Evolutionary conservation across 192 early-diverging fungal genomes (phyloP), one percentile per base, ranked within the genome.

Genomic region (Geosiphon pyriformis): DNA sequence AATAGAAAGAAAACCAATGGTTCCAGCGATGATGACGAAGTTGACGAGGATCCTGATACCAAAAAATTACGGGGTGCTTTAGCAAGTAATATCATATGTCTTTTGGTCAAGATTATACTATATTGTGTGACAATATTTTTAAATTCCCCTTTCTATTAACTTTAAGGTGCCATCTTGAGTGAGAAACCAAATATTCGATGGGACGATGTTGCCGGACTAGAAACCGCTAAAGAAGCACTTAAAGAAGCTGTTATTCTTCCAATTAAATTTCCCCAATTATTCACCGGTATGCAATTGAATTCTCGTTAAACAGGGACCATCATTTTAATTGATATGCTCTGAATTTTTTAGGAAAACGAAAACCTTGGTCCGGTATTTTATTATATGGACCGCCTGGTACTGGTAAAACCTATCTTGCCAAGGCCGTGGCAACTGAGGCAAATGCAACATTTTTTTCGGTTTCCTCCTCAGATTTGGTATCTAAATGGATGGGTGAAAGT

Each of bases 401-500:
- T 0, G 96, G 95, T 60, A 99, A 99, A 75, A 93, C 94, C 10
- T 96, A 89, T 70, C 76, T 99, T 23, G 96, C 95, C 33, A 98
- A 98, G 71, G 96, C 96, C 0, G 93, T 99, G 26, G 96, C 96
- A 2, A 99, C 96, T 0, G 96, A 99, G 71, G 94, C 95, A 35
- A 85, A 94, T 58, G 88, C 94, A 2, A 95, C 94, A 18, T 99
- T 99, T 70, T 96, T 98, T 61, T 91, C 94, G 15, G 91, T 99
- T 22, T 94, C 92, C 12, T 98, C 95, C 3, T 96, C 95, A 3
- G 96, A 99, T 77, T 80, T 99, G 55, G 95, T 99, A n/a, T 90
- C 88, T 72, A 99, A 97, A 81, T 99, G 94, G 94, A 97, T 99
- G 90, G 95, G 96, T 52, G 95, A 99, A 76, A 89, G 87, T 81